Conservation (phyloP, 805 yeast species). For the Naumovozyma dairenensis region DNA sequence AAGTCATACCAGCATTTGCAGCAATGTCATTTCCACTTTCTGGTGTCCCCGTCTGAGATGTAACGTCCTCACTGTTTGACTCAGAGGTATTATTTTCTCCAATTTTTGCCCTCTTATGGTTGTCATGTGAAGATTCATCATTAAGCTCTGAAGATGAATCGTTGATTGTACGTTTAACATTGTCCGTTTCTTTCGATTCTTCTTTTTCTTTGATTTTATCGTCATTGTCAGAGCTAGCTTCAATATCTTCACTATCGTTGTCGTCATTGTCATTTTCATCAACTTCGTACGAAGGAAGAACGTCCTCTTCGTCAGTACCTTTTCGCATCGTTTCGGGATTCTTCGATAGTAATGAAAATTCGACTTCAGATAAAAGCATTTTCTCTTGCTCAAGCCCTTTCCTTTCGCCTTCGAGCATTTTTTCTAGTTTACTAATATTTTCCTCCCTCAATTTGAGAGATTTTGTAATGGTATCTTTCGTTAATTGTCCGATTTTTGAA, state of each 20-base stretch:
- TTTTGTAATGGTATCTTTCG: slow-evolving; percentile 23
- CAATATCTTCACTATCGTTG: slow-evolving; percentile 12
- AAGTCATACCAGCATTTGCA: slow-evolving; percentile 19
- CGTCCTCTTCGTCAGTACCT: slow-evolving; percentile 9
- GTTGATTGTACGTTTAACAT: background rate
- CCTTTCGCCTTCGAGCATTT: slow-evolving; percentile 19
- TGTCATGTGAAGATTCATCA: background rate
- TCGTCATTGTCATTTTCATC: slow-evolving; percentile 19
- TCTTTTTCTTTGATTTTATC: background rate
- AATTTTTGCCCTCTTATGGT: background rate
- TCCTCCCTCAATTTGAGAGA: slow-evolving; percentile 22
- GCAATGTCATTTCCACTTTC: slow-evolving; percentile 9
- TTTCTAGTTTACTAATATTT: slow-evolving; percentile 18
- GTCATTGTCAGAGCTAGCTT: slow-evolving; percentile 6
- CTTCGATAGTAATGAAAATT: slow-evolving; percentile 18
- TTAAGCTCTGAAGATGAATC: background rate
- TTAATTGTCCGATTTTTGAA: slow-evolving; percentile 22
- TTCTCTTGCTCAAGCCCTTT: slow-evolving; percentile 23
- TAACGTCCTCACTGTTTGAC: slow-evolving; percentile 4
- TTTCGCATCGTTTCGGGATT: slow-evolving; percentile 12
- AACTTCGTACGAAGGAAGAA: slow-evolving; percentile 25
- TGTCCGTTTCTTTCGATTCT: background rate
- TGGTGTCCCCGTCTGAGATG: no score
- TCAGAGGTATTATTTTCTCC: slow-evolving; percentile 10
- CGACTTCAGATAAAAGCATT: slow-evolving; percentile 19